Evolutionary conservation across 2,329 filamentous ascomycete genomes (phyloP), one percentile per base, ranked within the genome.

Genomic region (Curvularia sp.): DNA sequence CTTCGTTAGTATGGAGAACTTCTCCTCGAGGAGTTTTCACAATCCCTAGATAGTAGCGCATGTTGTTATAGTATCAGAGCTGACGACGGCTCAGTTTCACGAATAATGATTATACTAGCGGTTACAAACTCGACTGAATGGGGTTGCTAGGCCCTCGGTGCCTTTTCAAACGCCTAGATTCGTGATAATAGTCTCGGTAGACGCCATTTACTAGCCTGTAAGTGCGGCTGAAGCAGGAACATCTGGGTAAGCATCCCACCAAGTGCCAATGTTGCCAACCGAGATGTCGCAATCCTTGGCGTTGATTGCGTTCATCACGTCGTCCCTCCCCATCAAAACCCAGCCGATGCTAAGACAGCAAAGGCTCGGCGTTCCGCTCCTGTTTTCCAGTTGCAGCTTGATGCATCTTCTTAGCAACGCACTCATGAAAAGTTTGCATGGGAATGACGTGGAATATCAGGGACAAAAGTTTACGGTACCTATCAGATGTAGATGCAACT

Each of bases 231-330:
- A 44, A 49, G 35, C 26, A 53, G 31, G 47, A 12, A 33, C 22
- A 20, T 28, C 28, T 41, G 46, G 48, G 50, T 44, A 58, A 43
- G 50, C 55, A 49, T 57, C 24, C 20, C 15, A 31, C 47, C 28
- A 43, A 28, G 41, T 47, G 56, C 56, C 56, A 58, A 55, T 55
- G 41, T 33, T 52, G 52, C 52, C 52, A 50, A 46, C 39, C 56
- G 56, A 58, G 56, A 58, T 58, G 56, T 58, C 56, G 56, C 56
- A 58, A 58, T 58, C 8, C 56, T 58, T 58, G 56, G 56, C 52
- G 38, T 47, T 41, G 28, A 58, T 58, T 55, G 47, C 56, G 56
- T 50, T 55, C 52, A 20, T 55, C 30, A 28, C 20, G 31, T 52
- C 26, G 15, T 50, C 24, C 48, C 28, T 47, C 35, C 31, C 5